Evolutionary conservation across 2,329 filamentous ascomycete species (phyloP).

Genomic region (Sporothrix schenckii): DNA sequence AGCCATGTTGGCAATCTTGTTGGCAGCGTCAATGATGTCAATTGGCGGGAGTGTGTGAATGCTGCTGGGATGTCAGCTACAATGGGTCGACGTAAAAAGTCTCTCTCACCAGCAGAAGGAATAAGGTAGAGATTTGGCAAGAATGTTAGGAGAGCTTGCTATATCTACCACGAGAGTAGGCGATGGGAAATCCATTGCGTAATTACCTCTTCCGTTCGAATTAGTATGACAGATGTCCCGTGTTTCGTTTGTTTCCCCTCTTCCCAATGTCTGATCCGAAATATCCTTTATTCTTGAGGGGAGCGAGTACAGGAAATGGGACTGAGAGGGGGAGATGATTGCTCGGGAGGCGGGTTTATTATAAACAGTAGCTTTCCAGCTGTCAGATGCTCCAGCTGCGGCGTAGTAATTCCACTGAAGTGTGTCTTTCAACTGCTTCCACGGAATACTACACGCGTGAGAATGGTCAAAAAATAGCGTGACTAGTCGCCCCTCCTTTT

Average conservation of each 20-base stretch:
- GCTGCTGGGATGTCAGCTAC: conserved; percentile 14
- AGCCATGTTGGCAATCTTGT: conserved; percentile 47
- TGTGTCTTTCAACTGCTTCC: neutral
- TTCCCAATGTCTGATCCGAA: conserved; percentile 24
- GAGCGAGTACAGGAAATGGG: neutral
- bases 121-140: neutral
- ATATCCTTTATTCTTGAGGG: conserved; percentile 1
- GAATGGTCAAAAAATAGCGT: conserved; percentile 17
- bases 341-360: conserved; percentile 13
- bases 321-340: conserved; percentile 14
- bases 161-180: neutral
- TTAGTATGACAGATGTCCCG: conserved; percentile 8
- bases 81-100: neutral
- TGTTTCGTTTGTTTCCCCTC: conserved; percentile 23
- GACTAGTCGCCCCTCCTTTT: conserved; percentile 28
- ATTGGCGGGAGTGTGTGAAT: neutral
- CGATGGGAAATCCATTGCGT: neutral
- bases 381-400: neutral
- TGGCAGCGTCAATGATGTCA: neutral
- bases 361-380: conserved; percentile 10
- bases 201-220: neutral
- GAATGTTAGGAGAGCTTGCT: conserved; percentile 13
- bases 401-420: too few relatives aligned
- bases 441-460: conserved; percentile 6
- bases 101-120: neutral